Base-by-base conservation (phyloP, 2,329 filamentous ascomycete genomes). In the Didymella pinodella region DNA sequence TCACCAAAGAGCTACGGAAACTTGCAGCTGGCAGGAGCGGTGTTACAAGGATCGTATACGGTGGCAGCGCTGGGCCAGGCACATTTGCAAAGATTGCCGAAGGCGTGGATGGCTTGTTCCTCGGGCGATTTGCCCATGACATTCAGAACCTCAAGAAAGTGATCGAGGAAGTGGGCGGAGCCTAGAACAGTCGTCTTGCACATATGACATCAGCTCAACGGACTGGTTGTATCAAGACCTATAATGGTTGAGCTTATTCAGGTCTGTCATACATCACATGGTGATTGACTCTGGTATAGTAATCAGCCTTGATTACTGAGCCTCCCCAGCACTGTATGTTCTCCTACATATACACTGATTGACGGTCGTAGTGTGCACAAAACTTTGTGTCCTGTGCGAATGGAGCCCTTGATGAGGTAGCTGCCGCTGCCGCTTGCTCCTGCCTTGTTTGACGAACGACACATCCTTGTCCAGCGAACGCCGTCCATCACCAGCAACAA, bases 51-150 rank as follows among this genome's bases (percentile, higher is more conserved):
- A 88, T 95, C 43, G 75, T 96, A 18, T 96, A 96, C 74, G 92
- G 92, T 0, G 92, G 92, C 1, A 93, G 90, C 74, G 92, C 92
- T 11, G 91, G 91, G 0, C 90, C 91, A 1, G 92, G 92, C 0
- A 82, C 93, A 46, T 96, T 90, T 78, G 82, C 81, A 65, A 84
- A 83, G 65, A 79, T 95, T 61, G 86, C 85, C 54, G 83, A 86
- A 25, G 88, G 86, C 0, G 86, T 94, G 12, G 92, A 96, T 77
- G 92, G 91, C 0, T 80, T 95, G 76, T 95, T 95, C 69, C 74
- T 96, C 56, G 92, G 92, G 0, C 80, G 92, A 28, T 96, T 95
- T 75, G 92, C 87, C 12, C 92, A 96, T 78, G 88, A 94, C 70
- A 84, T 90, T 8, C 83, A 84, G 34, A 88, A 88, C 51, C 87